phyloP scores from a whole-genome alignment of 768 basidiomycete species.

The Phylloporus sp. region DNA sequence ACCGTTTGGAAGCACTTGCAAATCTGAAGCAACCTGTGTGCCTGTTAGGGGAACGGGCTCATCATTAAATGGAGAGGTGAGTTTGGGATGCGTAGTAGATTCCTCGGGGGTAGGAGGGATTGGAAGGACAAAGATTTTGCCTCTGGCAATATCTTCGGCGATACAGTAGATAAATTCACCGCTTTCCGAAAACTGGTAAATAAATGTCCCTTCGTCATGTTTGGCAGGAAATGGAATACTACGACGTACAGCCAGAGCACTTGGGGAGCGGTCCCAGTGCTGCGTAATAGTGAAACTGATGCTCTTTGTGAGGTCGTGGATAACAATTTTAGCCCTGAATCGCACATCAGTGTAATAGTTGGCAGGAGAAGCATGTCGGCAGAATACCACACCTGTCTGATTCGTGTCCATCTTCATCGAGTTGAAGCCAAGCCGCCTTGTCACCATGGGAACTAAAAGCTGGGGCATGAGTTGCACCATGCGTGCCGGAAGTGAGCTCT shows the following conservation, averaged over 20 bases:
- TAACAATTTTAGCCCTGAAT: slow-evolving; percentile 66
- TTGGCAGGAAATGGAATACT: neutral
- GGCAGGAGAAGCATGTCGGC: neutral
- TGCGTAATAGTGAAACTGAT: slow-evolving; percentile 73
- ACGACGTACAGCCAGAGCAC: slow-evolving; percentile 12
- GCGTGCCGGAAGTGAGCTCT: slow-evolving; percentile 78
- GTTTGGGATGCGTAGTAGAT: slow-evolving; percentile 49
- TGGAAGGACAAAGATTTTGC: slow-evolving; percentile 69
- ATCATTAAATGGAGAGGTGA: slow-evolving; percentile 38
- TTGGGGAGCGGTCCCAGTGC: slow-evolving; percentile 80
- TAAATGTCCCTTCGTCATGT: neutral
- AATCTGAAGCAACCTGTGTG: slow-evolving; percentile 51
- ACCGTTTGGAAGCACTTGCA: slow-evolving; percentile 57
- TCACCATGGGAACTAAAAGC: slow-evolving; percentile 62
- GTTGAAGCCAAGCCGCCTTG: slow-evolving; percentile 84
- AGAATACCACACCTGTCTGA: slow-evolving; percentile 57
- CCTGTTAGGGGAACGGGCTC: slow-evolving; percentile 64
- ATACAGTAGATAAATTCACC: slow-evolving; percentile 67
- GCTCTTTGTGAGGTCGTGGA: slow-evolving; percentile 69
- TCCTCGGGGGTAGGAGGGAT: slow-evolving; percentile 57
- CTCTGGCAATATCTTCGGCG: slow-evolving; percentile 73
- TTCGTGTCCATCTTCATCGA: slow-evolving; percentile 86
- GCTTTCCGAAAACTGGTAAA: slow-evolving; percentile 72
- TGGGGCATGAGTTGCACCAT: slow-evolving; percentile 79
- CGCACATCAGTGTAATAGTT: neutral